Conservation (phyloP, 1,284 basidiomycete species). For the Melampsora americana region DNA sequence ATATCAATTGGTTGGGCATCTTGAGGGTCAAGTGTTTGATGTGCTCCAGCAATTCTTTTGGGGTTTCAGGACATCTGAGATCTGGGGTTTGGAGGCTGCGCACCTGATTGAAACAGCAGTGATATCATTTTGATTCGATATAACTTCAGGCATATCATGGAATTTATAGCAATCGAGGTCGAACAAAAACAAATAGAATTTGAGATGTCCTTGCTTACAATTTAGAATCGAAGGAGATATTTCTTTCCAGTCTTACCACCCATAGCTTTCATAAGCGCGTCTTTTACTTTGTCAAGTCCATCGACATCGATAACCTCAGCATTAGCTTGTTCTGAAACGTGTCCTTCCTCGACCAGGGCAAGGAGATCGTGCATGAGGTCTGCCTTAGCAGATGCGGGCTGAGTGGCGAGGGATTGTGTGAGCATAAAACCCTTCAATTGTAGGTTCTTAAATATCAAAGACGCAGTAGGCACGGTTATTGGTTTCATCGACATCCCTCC, state of each 20-base stretch:
- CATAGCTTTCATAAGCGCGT: slow-evolving; percentile 6
- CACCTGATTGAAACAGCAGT: no score
- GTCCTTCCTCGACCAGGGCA: slow-evolving; percentile 16
- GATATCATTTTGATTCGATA: no score
- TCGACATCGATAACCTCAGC: slow-evolving; percentile 19
- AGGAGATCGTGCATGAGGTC: slow-evolving; percentile 50
- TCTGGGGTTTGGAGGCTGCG: no score
- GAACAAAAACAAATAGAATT: not conserved
- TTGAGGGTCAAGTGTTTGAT: no score
- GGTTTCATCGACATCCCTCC: slow-evolving; percentile 83
- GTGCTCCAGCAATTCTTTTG: no score
- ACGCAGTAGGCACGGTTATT: slow-evolving; percentile 69
- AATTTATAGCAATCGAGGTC: not conserved
- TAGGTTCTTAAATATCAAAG: slow-evolving; percentile 70
- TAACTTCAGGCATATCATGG: no score
- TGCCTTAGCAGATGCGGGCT: not conserved
- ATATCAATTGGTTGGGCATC: no score
- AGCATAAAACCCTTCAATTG: slow-evolving; percentile 46
- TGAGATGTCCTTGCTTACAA: not conserved
- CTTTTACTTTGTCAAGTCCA: not conserved
- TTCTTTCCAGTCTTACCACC: slow-evolving; percentile 29
- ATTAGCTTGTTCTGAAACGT: not conserved
- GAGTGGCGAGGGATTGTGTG: not conserved
- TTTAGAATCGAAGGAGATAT: not conserved
- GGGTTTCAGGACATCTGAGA: no score